phyloP scores from a whole-genome alignment of 768 basidiomycete genomes.

The Sporobolomyces pararoseus region DNA sequence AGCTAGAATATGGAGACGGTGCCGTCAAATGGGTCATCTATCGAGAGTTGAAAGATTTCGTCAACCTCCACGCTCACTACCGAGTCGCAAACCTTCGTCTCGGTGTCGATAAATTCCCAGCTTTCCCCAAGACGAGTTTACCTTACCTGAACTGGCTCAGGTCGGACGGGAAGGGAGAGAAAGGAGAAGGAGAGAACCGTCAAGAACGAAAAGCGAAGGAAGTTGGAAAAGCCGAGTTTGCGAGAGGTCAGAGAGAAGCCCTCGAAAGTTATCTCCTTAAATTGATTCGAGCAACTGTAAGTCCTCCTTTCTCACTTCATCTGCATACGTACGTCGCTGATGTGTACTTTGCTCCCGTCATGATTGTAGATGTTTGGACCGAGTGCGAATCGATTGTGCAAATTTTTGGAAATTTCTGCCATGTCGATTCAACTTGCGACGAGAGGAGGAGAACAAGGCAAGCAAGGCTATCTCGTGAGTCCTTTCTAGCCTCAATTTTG shows the following conservation, averaged over 20 bases:
- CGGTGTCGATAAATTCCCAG: conserved; percentile 63
- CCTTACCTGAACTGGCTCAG: conserved; percentile 85
- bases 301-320: conserved; percentile 41
- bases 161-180: conserved; percentile 46
- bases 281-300: conserved; percentile 81
- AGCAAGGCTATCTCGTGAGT: conserved; percentile 69
- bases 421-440: conserved; percentile 68
- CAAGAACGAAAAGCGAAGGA: conserved; percentile 51
- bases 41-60: conserved; percentile 84
- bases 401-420: conserved; percentile 87
- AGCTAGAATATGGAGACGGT: conserved; percentile 85
- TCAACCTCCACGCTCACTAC: conserved; percentile 85
- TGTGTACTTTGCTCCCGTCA: not conserved
- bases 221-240: conserved; percentile 67
- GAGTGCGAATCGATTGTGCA: conserved; percentile 77
- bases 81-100: conserved; percentile 63
- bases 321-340: not conserved
- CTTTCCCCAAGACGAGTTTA: conserved; percentile 80
- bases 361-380: conserved; percentile 86
- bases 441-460: conserved; percentile 80
- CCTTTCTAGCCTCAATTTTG: conserved; percentile 43
- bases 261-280: conserved; percentile 83
- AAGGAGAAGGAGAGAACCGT: conserved; percentile 52
- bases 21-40: conserved; percentile 90
- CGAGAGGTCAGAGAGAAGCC: conserved; percentile 71